These are phyloP conservation scores for Rhizopogon vulgaris DNA, from an alignment of 768 basidiomycete genomes.

Conservation along the genomic window DNA sequence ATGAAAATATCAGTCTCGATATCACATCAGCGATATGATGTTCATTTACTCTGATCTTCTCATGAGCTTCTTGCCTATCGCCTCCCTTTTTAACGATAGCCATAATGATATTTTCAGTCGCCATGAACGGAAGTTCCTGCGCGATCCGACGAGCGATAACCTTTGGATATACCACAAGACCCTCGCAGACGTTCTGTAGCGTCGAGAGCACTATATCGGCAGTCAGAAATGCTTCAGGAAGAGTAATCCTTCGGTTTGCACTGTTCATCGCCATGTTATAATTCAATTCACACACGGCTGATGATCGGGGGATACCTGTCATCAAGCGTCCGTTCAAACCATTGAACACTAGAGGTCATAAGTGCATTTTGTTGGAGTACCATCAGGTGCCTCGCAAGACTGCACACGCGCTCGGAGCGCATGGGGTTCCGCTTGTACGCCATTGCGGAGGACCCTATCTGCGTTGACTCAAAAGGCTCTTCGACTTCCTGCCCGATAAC, in stretches of 20 bases:
- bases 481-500: conserved; percentile 75
- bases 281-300: background rate
- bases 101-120: conserved; percentile 99
- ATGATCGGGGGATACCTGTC: conserved; percentile 56
- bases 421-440: conserved; percentile 99
- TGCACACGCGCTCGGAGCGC: conserved; percentile 97
- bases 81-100: conserved; percentile 93
- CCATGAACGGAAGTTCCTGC: conserved; percentile 99
- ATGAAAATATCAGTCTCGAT: conserved; percentile 9
- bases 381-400: conserved; percentile 94
- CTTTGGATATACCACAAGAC: conserved; percentile 97
- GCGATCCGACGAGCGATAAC: conserved; percentile 90
- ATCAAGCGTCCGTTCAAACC: conserved; percentile 98
- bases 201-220: conserved; percentile 96
- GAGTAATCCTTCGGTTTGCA: conserved; percentile 92
- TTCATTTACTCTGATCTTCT: conserved; percentile 74
- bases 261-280: conserved; percentile 32
- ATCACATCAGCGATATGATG: conserved; percentile 5
- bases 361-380: conserved; percentile 92
- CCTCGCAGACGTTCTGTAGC: conserved; percentile 94
- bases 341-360: conserved; percentile 92
- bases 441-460: conserved; percentile 97
- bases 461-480: conserved; percentile 97
- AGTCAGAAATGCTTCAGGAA: conserved; percentile 95
- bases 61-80: conserved; percentile 95